Base-by-base conservation (phyloP, 2,329 filamentous ascomycete genomes). In the Camptophora hylomeconis region DNA sequence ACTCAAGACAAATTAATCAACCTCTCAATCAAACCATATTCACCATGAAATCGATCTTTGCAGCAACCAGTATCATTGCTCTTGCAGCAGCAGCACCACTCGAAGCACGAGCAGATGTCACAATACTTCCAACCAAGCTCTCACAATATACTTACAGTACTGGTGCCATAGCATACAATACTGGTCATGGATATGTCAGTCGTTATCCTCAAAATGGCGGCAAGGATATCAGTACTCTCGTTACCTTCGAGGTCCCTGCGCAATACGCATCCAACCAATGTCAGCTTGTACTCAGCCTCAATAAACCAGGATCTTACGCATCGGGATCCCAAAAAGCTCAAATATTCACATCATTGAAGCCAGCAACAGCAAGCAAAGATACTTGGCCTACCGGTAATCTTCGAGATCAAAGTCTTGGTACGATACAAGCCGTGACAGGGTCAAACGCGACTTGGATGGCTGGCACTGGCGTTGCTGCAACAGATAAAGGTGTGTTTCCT, bases 381-480 rank as follows among this genome's bases (percentile, higher is more conserved):
- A 15, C 24, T 5, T 26, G 24, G 24, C 24, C 24, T 7, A 11
- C 24, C 5, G 24, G 24, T 5, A 26, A 26, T 16, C 12, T 26
- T 5, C 5, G 24, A 5, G 24, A 26, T n/a, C 21, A 24, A n/a
- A 5, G 15, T 24, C 21, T 24, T 5, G 21, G 21, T 5, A 12
- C 21, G 11, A 24, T 24, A n/a, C 24, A 39, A 13, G 21, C 39
- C 21, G 28, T 33, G 12, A 24, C 27, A 7, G 15, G 26, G 16
- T 36, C 30, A 15, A 31, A 33, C n/a, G 40, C 38, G 4, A 27
- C 21, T 10, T 43, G 32, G 32, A 24, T 38, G 16, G 24, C 20
- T 6, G 35, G 32, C 8, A 32, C 35, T 10, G 37, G 37, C 10
- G n/a, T 5, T n/a, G 21, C 15, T 13, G 21, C 15, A 12, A 24